A percentile compares a stretch with the other conserved stretches of the same genome.
Evolutionary conservation across 495 filamentous ascomycete genomes (phyloP).

Genomic region (Aspergillus affinis): DNA sequence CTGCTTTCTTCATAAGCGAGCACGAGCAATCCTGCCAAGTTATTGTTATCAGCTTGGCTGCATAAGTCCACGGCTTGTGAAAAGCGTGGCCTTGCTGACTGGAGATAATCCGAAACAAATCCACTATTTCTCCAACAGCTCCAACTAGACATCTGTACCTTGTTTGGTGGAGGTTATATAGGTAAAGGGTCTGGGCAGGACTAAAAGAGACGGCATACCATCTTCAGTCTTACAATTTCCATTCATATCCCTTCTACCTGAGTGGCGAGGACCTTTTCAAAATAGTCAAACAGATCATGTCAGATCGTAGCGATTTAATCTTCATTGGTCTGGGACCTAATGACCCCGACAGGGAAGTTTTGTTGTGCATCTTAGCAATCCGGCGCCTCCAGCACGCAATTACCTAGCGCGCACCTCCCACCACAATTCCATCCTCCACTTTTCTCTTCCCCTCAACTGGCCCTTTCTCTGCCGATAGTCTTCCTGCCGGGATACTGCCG

Average conservation of each 20-base stretch:
- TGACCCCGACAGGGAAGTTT: not conserved
- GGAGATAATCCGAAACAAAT: not conserved
- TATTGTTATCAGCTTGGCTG: not conserved
- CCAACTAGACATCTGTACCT: not conserved
- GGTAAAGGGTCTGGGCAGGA: too few species aligned
- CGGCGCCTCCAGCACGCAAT: conserved; percentile 5
- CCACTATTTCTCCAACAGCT: not conserved
- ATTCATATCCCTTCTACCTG: not conserved
- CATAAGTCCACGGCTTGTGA: not conserved
- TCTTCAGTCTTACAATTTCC: too few species aligned
- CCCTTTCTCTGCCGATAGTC: not conserved
- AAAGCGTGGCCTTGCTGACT: not conserved
- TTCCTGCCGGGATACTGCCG: not conserved
- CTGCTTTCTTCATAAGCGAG: too few species aligned
- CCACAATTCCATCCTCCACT: conserved; percentile 1
- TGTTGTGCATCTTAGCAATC: conserved; percentile 5
- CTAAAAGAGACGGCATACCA: too few species aligned
- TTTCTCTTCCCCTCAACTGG: not conserved
- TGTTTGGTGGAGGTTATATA: not conserved
- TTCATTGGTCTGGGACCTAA: not conserved
- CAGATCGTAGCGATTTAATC: not conserved
- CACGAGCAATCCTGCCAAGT: not conserved
- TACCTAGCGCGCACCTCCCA: conserved; percentile 1
- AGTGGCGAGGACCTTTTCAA: too few species aligned
- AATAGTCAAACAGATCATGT: too few species aligned